Evolutionary conservation across 1,284 basidiomycete species (phyloP).

Genomic region (Leccinum fallax): DNA sequence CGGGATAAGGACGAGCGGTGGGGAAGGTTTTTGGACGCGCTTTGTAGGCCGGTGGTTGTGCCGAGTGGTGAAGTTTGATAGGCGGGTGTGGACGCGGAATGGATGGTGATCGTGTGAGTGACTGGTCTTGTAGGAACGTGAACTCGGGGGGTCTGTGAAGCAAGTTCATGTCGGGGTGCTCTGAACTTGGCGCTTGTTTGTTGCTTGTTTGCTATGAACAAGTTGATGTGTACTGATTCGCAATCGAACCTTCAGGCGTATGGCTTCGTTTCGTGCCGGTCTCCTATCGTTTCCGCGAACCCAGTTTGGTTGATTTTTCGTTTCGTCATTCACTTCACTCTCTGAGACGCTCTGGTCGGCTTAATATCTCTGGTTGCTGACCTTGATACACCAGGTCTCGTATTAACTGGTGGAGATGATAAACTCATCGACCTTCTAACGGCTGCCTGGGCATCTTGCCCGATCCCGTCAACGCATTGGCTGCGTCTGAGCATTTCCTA

Average conservation of each 20-base stretch:
- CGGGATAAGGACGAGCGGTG: conserved; percentile 21
- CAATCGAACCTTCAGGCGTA: no score
- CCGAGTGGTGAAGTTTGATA: neutral
- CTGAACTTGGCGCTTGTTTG: neutral
- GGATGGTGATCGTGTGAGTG: neutral
- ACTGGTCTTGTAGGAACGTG: neutral
- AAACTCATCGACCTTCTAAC: conserved; percentile 21
- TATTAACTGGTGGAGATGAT: conserved; percentile 18
- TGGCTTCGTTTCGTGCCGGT: neutral
- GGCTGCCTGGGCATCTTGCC: conserved; percentile 28
- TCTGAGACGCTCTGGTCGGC: neutral
- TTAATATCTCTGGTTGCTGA: neutral
- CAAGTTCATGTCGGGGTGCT: neutral
- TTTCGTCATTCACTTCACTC: neutral
- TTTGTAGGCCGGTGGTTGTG: conserved; percentile 13
- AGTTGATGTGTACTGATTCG: no score
- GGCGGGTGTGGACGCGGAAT: neutral
- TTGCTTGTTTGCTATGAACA: neutral
- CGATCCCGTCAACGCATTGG: conserved; percentile 21
- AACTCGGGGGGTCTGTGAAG: neutral
- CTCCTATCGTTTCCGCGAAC: conserved; percentile 14
- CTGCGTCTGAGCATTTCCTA: conserved; percentile 22
- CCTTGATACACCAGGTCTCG: conserved; percentile 6
- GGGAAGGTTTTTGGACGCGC: conserved; percentile 17
- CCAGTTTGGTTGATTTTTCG: conserved; percentile 13